phyloP scores from a whole-genome alignment of 108 stramenopile genomes.

The Nannochloropsis oceanica region DNA sequence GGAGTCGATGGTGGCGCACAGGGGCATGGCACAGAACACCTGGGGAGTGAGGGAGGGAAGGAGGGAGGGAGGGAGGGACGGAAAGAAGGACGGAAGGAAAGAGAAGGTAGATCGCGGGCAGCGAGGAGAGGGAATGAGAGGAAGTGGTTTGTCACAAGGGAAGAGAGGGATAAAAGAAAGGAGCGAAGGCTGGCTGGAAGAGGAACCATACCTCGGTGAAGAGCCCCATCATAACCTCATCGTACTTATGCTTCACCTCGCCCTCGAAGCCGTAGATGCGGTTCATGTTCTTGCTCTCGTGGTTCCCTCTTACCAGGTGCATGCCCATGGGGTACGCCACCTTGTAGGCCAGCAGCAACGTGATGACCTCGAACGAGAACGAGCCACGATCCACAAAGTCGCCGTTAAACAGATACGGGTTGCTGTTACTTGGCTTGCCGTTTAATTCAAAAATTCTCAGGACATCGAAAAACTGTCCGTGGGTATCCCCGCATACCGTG shows the following conservation, averaged over 20 bases:
- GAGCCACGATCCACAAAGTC: slow-evolving; percentile 96
- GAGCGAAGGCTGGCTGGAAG: neutral
- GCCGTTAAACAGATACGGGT: slow-evolving; percentile 96
- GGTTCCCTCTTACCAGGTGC: slow-evolving; percentile 79
- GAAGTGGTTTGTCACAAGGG: neutral
- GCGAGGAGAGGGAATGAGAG: neutral
- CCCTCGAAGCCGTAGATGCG: slow-evolving; percentile 97
- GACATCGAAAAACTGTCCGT: slow-evolving; percentile 98
- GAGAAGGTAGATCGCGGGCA: neutral
- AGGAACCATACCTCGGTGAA: slow-evolving; percentile 57
- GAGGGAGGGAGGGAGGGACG: neutral
- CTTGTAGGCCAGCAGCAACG: slow-evolving; percentile 76
- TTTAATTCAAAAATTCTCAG: slow-evolving; percentile 89
- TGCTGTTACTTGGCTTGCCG: slow-evolving; percentile 52
- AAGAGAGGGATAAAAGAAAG: neutral
- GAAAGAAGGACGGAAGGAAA: too few species aligned
- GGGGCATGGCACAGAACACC: slow-evolving; percentile 65
- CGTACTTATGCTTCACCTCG: slow-evolving; percentile 93
- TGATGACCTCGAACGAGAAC: slow-evolving; percentile 82
- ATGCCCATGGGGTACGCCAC: slow-evolving; percentile 62
- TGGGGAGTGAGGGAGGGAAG: neutral
- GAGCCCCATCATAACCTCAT: slow-evolving; percentile 79
- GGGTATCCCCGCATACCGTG: slow-evolving; percentile 84
- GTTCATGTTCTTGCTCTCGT: slow-evolving; percentile 98
- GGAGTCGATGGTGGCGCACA: slow-evolving; percentile 58